Conservation (phyloP, 805 yeast genomes). For the Candida anglica region DNA sequence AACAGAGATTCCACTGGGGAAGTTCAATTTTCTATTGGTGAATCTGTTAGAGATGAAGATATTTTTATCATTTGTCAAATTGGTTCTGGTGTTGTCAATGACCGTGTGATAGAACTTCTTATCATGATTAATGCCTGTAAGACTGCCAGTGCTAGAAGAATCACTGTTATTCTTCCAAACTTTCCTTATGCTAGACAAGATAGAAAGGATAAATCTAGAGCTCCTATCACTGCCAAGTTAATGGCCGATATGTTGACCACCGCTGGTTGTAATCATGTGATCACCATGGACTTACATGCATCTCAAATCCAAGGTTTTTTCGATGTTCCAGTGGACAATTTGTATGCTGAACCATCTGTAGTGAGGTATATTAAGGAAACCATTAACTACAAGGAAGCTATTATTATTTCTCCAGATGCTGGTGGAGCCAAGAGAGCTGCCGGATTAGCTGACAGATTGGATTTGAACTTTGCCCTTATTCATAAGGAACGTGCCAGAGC, state of each 20-base stretch:
- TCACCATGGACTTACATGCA: conserved; percentile 87
- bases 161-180: conserved; percentile 78
- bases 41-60: conserved; percentile 87
- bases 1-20: conserved; percentile 70
- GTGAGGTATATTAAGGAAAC: conserved; percentile 69
- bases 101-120: conserved; percentile 66
- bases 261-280: conserved; percentile 83
- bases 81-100: conserved; percentile 78
- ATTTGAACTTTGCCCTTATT: conserved; percentile 76
- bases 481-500: conserved; percentile 84
- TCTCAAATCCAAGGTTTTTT: conserved; percentile 86
- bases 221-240: conserved; percentile 81
- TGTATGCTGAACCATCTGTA: conserved; percentile 81
- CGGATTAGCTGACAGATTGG: conserved; percentile 73
- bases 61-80: conserved; percentile 81
- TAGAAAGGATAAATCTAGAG: conserved; percentile 79
- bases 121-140: conserved; percentile 81
- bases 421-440: conserved; percentile 94
- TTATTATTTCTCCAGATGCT: conserved; percentile 82
- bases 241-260: conserved; percentile 80
- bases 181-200: conserved; percentile 90
- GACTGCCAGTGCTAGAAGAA: conserved; percentile 77
- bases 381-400: conserved; percentile 55
- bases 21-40: conserved; percentile 76
- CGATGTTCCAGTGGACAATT: conserved; percentile 76